Conservation (phyloP, 2,329 filamentous ascomycete genomes). For the Phyllosticta citrichinensis region DNA sequence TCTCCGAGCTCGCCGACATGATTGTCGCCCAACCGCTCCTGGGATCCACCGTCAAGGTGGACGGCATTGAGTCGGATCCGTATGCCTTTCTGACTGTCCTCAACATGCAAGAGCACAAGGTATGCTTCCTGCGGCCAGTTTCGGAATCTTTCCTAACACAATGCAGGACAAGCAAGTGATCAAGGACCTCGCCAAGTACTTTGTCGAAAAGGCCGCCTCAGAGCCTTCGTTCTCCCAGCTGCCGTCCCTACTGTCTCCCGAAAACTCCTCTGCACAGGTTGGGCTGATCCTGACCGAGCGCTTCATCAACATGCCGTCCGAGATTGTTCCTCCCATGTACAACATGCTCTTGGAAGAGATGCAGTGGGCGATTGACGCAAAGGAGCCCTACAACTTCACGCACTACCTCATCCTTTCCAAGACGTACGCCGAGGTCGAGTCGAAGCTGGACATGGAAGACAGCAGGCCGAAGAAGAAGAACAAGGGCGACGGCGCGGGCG, state of each 20-base stretch:
- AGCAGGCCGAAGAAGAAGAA: conserved; percentile 35
- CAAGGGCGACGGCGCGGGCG: conserved; percentile 38
- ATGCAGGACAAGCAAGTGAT: conserved; percentile 58
- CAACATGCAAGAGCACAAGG: conserved; percentile 66
- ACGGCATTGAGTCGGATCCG: conserved; percentile 83
- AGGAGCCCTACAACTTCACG: conserved; percentile 84
- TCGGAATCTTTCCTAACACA: not conserved
- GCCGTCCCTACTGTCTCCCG: conserved; percentile 24
- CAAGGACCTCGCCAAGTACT: conserved; percentile 60
- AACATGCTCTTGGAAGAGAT: conserved; percentile 89
- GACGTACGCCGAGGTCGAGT: conserved; percentile 82
- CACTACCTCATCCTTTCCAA: conserved; percentile 90
- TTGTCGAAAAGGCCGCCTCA: conserved; percentile 45
- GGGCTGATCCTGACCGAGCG: conserved; percentile 86
- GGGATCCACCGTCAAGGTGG: conserved; percentile 94
- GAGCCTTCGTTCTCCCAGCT: conserved; percentile 45
- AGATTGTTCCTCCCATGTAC: conserved; percentile 90
- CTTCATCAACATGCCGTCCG: conserved; percentile 91
- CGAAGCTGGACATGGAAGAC: conserved; percentile 54
- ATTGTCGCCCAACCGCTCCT: conserved; percentile 79
- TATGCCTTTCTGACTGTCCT: conserved; percentile 87
- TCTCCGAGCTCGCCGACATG: conserved; percentile 76
- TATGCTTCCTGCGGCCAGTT: conserved; percentile 17
- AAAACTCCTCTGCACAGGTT: conserved; percentile 43
- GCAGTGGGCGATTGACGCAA: conserved; percentile 74